Percentiles rank a stretch among this genome's conserved stretches.
phyloP scores from a whole-genome alignment of 352 stramenopile species.

The Phytophthora fragariaefolia region DNA sequence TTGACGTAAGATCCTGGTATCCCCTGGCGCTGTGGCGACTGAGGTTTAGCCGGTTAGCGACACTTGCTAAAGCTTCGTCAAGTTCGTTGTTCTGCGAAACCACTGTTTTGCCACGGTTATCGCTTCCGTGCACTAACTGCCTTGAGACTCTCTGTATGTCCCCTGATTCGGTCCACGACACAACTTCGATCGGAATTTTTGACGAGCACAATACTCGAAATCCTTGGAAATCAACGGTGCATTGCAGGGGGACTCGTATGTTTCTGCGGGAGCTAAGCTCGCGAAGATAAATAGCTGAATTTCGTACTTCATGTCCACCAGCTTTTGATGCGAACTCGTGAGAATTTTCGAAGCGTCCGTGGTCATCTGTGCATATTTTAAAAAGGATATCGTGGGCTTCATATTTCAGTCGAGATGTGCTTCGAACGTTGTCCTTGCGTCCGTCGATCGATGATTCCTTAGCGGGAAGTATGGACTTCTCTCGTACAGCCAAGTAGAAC shows the following conservation, averaged over 20 bases:
- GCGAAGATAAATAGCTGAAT: slow-evolving; percentile 81
- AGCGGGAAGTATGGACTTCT: slow-evolving; percentile 82
- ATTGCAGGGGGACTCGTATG: slow-evolving; percentile 80
- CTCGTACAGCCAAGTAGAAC: slow-evolving; percentile 65
- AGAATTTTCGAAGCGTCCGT: slow-evolving; percentile 90
- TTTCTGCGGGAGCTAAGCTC: slow-evolving; percentile 39
- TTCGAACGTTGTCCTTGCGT: slow-evolving; percentile 68
- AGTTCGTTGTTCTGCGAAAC: slow-evolving; percentile 83
- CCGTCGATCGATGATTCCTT: slow-evolving; percentile 68
- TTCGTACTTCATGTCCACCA: slow-evolving; percentile 78
- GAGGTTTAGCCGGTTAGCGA: slow-evolving; percentile 82
- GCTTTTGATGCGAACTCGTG: slow-evolving; percentile 91
- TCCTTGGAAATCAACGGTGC: slow-evolving; percentile 88
- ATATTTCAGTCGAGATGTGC: slow-evolving; percentile 68
- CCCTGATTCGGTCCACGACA: slow-evolving; percentile 70
- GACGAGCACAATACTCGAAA: slow-evolving; percentile 88
- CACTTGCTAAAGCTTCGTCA: slow-evolving; percentile 66
- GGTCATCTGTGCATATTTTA: slow-evolving; percentile 90
- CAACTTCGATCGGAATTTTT: slow-evolving; percentile 83
- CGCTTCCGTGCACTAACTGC: slow-evolving; percentile 88
- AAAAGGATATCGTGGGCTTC: slow-evolving; percentile 91
- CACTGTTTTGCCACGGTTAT: slow-evolving; percentile 85
- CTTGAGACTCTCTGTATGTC: slow-evolving; percentile 66
- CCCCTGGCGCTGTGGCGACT: slow-evolving; percentile 84
- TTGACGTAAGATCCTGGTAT: slow-evolving; percentile 88